Percentiles rank a stretch among this genome's conserved stretches.
Evolutionary conservation across 2,329 filamentous ascomycete species (phyloP).

Genomic region (Cytospora chrysosperma): DNA sequence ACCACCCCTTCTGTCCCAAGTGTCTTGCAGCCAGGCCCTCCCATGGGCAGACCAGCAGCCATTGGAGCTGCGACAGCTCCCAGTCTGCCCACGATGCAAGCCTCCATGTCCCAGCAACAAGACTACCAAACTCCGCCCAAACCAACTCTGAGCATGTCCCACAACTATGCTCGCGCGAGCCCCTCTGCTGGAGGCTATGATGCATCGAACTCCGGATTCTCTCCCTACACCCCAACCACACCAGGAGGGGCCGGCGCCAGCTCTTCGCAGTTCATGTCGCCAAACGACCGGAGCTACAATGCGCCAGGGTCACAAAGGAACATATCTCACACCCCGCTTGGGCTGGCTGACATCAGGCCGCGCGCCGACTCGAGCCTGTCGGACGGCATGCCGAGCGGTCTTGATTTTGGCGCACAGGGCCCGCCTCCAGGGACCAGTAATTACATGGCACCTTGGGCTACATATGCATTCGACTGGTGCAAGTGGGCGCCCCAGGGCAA

Average conservation of each 20-base stretch:
- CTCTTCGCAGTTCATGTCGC: slow-evolving; percentile 64
- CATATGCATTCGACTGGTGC: slow-evolving; percentile 98
- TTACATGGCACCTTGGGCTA: slow-evolving; percentile 89
- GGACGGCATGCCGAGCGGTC: slow-evolving; percentile 64
- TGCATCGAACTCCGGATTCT: slow-evolving; percentile 44
- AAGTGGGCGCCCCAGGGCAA: slow-evolving; percentile 86
- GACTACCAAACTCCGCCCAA: slow-evolving; percentile 66
- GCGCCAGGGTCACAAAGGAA: slow-evolving; percentile 59
- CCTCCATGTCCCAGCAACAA: slow-evolving; percentile 42
- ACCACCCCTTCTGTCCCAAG: slow-evolving; percentile 51
- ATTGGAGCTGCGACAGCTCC: slow-evolving; percentile 47
- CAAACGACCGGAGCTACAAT: slow-evolving; percentile 55
- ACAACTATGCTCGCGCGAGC: slow-evolving; percentile 82
- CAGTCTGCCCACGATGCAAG: slow-evolving; percentile 47
- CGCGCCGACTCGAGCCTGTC: slow-evolving; percentile 78
- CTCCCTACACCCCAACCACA: slow-evolving; percentile 62
- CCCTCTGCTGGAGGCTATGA: slow-evolving; percentile 61
- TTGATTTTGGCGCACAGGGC: slow-evolving; percentile 65
- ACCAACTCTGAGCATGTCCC: slow-evolving; percentile 63
- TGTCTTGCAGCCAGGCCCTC: slow-evolving; percentile 56
- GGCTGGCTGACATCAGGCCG: slow-evolving; percentile 86
- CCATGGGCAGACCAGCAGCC: slow-evolving; percentile 28
- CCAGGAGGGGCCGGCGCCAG: slow-evolving; percentile 54
- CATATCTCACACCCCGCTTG: slow-evolving; percentile 81
- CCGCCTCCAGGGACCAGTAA: slow-evolving; percentile 76